Evolutionary conservation across 805 yeast species (phyloP).

Genomic region (Wickerhamiella nectarea): DNA sequence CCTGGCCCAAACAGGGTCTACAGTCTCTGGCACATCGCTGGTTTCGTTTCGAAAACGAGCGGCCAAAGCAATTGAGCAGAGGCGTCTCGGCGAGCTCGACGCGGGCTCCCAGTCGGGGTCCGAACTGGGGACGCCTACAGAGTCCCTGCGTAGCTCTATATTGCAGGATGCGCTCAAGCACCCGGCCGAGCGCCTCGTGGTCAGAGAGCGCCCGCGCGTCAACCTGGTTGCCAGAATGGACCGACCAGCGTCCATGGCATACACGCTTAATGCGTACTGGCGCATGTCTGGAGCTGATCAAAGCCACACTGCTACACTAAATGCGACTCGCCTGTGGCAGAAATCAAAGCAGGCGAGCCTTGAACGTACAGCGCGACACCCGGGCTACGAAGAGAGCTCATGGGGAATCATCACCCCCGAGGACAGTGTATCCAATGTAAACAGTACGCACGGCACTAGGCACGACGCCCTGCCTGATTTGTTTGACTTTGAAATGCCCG

Average conservation of each 20-base stretch:
- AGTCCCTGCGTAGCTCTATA: not conserved
- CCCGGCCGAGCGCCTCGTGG: not conserved
- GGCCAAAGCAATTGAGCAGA: too few relatives aligned
- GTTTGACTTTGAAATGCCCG: constrained; percentile 8
- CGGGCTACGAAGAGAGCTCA: not conserved
- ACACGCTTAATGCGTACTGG: not conserved
- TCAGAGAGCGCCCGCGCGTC: not conserved
- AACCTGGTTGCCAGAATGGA: not conserved
- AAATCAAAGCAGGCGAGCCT: not conserved
- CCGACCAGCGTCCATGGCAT: not conserved
- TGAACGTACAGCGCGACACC: too few relatives aligned
- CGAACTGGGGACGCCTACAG: too few relatives aligned
- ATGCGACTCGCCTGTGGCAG: not conserved
- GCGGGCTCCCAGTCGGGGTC: too few relatives aligned
- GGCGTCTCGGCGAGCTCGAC: too few relatives aligned
- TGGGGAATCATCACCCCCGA: not conserved
- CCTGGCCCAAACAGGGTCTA: not conserved
- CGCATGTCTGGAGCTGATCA: not conserved
- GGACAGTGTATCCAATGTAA: not conserved
- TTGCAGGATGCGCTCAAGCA: not conserved
- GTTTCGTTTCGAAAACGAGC: too few relatives aligned
- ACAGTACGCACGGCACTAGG: not conserved
- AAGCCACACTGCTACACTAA: not conserved
- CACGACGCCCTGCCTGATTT: not conserved
- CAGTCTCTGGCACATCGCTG: too few relatives aligned